phyloP scores from a whole-genome alignment of 768 basidiomycete genomes.

The Trametes cingulata region DNA sequence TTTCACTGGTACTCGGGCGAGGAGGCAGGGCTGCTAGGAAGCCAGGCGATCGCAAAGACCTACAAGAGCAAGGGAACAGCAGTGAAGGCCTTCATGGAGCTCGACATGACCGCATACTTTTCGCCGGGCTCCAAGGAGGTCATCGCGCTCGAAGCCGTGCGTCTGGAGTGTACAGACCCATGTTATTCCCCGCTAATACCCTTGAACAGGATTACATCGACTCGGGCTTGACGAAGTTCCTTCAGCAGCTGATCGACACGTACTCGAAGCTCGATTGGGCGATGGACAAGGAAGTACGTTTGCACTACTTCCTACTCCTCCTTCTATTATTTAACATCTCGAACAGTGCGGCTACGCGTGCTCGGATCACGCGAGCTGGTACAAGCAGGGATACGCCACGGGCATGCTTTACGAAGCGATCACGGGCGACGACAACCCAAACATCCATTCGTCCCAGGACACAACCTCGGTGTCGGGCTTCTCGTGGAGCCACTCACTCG shows the following conservation, averaged over 20 bases:
- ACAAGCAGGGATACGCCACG: constrained; percentile 16
- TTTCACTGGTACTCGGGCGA: constrained; percentile 54
- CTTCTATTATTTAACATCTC: not conserved
- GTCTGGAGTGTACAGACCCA: not conserved
- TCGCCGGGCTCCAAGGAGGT: constrained; percentile 5
- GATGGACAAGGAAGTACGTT: constrained; percentile 5
- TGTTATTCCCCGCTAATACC: not conserved
- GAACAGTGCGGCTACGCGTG: constrained; percentile 17
- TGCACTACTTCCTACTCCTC: not conserved
- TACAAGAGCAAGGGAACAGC: constrained; percentile 41
- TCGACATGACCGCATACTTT: constrained; percentile 43
- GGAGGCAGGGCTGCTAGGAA: constrained; percentile 39
- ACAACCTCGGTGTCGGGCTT: constrained; percentile 10
- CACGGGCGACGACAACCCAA: constrained; percentile 15
- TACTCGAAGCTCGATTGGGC: constrained; percentile 36
- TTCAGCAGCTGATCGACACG: constrained; percentile 41
- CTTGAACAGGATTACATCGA: constrained; percentile 30
- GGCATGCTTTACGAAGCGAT: constrained; percentile 17
- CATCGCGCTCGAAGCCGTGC: constrained; percentile 9
- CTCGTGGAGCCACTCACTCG: constrained; percentile 16
- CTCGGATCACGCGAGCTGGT: constrained; percentile 22
- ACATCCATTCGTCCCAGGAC: constrained; percentile 6
- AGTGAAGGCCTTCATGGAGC: constrained; percentile 33
- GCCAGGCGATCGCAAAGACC: constrained; percentile 45
- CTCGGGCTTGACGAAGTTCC: constrained; percentile 42